These are phyloP conservation scores for Megacollybia platyphylla DNA, from an alignment of 1,284 basidiomycete species.

Conservation along the genomic window DNA sequence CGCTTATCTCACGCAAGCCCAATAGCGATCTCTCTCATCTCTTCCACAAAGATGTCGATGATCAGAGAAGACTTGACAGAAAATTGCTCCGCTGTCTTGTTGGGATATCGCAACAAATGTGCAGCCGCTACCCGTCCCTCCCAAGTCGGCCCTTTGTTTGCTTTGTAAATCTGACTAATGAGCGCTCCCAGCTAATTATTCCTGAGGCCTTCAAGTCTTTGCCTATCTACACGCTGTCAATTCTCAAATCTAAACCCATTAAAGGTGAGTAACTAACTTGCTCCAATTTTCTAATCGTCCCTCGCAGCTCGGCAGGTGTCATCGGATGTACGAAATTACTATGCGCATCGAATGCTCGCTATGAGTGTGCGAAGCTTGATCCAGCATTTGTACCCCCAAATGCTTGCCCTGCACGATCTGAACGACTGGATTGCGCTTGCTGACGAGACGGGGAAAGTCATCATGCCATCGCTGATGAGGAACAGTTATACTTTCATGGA, in stretches of 20 bases:
- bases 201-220: constrained; percentile 90
- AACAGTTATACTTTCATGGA: constrained; percentile 85
- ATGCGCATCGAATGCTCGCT: constrained; percentile 66
- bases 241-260: constrained; percentile 86
- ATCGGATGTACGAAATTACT: constrained; percentile 86
- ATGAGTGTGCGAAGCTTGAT: constrained; percentile 63
- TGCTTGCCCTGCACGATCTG: constrained; percentile 85
- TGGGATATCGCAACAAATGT: constrained; percentile 87
- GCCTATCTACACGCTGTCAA: constrained; percentile 74
- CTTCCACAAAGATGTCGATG: constrained; percentile 51
- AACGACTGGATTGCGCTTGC: constrained; percentile 63
- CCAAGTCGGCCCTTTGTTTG: constrained; percentile 42
- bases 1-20: constrained; percentile 1
- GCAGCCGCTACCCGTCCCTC: constrained; percentile 72
- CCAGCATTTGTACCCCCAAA: constrained; percentile 79
- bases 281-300: background rate
- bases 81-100: constrained; percentile 71
- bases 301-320: constrained; percentile 70
- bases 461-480: constrained; percentile 74
- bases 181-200: constrained; percentile 61
- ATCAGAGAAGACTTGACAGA: constrained; percentile 83
- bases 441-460: constrained; percentile 46
- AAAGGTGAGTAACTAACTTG: constrained; percentile 47
- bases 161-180: background rate
- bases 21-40: constrained; percentile 59